Conservation (phyloP, 305 asterid species). For the Fraxinus latifolia region DNA sequence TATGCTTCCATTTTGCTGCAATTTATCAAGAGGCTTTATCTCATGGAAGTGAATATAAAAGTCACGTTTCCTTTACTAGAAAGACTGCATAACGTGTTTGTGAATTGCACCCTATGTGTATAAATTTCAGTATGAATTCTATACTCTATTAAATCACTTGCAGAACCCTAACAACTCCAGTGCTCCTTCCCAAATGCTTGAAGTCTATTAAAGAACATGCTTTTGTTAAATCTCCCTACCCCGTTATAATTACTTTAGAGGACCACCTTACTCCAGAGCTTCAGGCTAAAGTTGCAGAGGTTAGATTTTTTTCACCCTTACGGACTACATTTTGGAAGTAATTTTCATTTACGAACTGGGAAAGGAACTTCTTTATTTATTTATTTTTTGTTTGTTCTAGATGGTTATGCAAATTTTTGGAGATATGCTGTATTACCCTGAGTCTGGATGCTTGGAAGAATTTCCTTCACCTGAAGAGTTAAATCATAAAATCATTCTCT, state of each 20-base stretch:
- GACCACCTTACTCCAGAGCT: slow-evolving; percentile 83
- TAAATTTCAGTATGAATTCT: not conserved
- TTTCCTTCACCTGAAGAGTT: slow-evolving; percentile 75
- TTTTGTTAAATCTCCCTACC: slow-evolving; percentile 72
- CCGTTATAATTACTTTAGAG: slow-evolving; percentile 77
- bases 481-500: slow-evolving; percentile 67
- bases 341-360: slow-evolving; percentile 4
- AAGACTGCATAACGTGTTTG: not conserved
- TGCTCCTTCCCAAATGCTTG: slow-evolving; percentile 70
- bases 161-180: slow-evolving; percentile 88
- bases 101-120: not conserved
- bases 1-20: not conserved
- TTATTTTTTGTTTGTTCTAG: slow-evolving; percentile 27
- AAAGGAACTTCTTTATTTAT: not conserved
- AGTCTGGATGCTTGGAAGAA: slow-evolving; percentile 53
- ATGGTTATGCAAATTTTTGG: slow-evolving; percentile 71
- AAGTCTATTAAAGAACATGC: slow-evolving; percentile 80
- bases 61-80: not conserved
- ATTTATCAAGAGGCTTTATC: not conserved
- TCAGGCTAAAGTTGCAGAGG: slow-evolving; percentile 90
- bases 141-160: slow-evolving; percentile 15
- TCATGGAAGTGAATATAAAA: not conserved
- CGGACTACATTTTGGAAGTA: not conserved
- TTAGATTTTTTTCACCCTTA: slow-evolving; percentile 23
- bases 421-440: slow-evolving; percentile 67